Percentiles rank a stretch among this genome's conserved stretches.
Conservation (phyloP, 768 basidiomycete species). For the Termitomyces bulborhizus region DNA sequence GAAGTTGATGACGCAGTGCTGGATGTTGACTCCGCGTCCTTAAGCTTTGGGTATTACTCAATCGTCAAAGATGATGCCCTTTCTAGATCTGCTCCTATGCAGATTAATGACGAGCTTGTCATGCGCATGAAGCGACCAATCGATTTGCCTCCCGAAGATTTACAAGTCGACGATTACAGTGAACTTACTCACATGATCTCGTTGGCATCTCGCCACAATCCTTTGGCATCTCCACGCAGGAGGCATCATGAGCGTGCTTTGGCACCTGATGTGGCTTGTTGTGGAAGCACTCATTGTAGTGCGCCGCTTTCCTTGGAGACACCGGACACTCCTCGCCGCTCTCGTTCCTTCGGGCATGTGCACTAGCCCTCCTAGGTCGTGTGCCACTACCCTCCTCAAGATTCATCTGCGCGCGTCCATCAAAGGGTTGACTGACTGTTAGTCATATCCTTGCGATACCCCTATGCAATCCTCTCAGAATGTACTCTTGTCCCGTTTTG, state of each 20-base stretch:
- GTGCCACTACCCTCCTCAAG: neutral
- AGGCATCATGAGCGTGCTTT: neutral
- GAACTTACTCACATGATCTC: neutral
- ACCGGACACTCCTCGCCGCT: neutral
- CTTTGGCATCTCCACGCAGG: neutral
- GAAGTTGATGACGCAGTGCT: neutral
- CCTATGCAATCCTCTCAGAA: neutral
- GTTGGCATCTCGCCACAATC: neutral
- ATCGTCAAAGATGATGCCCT: neutral
- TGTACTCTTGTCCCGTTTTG: neutral
- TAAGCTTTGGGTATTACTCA: neutral
- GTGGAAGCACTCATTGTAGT: neutral
- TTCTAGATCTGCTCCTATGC: neutral
- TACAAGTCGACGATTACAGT: neutral
- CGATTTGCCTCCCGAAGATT: neutral
- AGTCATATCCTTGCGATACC: neutral
- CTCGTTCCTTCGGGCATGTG: neutral
- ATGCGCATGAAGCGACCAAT: slow-evolving; percentile 6
- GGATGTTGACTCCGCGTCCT: neutral
- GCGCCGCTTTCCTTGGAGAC: neutral
- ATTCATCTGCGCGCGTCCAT: neutral
- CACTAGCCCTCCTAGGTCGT: neutral
- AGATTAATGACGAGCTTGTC: slow-evolving; percentile 6
- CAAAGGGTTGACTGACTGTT: neutral
- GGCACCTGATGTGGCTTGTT: neutral